Evolutionary conservation across 805 yeast species (phyloP).

Genomic region (Cyberlindnera petersonii): DNA sequence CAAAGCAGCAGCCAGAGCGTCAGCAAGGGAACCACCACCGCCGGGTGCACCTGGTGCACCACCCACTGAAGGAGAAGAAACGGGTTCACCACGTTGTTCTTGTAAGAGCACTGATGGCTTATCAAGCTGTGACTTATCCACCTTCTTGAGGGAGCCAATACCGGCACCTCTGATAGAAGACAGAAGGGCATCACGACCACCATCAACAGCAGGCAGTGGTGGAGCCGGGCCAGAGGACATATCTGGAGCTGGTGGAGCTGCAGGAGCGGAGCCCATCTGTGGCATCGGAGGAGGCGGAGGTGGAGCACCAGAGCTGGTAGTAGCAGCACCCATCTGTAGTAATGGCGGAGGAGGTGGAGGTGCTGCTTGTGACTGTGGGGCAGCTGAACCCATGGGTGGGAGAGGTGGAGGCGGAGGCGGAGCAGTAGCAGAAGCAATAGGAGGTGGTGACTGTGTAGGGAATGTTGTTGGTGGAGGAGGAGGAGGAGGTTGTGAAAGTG

Average conservation of each 20-base stretch:
- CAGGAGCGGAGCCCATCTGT: constrained; percentile 29
- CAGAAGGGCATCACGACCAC: constrained; percentile 73
- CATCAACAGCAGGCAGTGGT: constrained; percentile 38
- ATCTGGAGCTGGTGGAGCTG: constrained; percentile 31
- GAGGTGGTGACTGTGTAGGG: constrained; percentile 1
- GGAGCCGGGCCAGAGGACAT: constrained; percentile 24
- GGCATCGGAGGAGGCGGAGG: constrained; percentile 23
- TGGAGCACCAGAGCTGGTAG: constrained; percentile 13
- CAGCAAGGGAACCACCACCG: constrained; percentile 69
- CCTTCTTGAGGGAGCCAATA: constrained; percentile 61
- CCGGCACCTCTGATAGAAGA: constrained; percentile 83
- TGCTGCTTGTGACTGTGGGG: constrained; percentile 1
- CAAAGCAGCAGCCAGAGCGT: constrained; percentile 84
- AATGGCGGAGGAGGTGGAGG: constrained; percentile 12
- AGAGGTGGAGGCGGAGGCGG: constrained; percentile 12
- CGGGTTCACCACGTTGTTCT: constrained; percentile 66
- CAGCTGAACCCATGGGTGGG: constrained; percentile 12
- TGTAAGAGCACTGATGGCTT: constrained; percentile 68
- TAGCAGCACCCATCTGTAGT: constrained; percentile 12
- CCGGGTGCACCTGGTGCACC: constrained; percentile 44
- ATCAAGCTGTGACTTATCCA: constrained; percentile 81
- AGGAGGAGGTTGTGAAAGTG: constrained; percentile 7
- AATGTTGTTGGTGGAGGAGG: constrained; percentile 1
- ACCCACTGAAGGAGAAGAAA: constrained; percentile 34
- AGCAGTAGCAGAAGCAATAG: no score